Conservation (phyloP, 768 basidiomycete species). For the Grammothele lineata region DNA sequence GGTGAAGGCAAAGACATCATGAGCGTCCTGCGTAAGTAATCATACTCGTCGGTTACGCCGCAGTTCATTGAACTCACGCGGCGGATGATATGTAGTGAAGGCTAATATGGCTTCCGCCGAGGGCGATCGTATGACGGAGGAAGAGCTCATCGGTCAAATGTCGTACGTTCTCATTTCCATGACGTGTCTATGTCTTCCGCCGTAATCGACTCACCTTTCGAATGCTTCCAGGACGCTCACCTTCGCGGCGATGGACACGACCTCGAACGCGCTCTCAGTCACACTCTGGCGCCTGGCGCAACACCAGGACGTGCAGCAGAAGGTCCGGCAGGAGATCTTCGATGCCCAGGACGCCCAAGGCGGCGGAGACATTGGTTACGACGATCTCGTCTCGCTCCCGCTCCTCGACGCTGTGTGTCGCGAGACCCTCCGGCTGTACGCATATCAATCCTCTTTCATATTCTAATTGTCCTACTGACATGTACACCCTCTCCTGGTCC, state of each 20-base stretch:
- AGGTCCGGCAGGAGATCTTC: slow-evolving; percentile 20
- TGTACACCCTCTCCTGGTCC: background rate
- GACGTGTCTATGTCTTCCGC: background rate
- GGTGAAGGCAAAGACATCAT: slow-evolving; percentile 26
- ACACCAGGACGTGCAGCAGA: slow-evolving; percentile 20
- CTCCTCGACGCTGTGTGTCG: slow-evolving; percentile 26
- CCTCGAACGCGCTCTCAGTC: slow-evolving; percentile 21
- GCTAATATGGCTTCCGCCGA: slow-evolving; percentile 11
- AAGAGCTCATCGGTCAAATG: slow-evolving; percentile 35
- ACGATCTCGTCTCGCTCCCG: slow-evolving; percentile 22
- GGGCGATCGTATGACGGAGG: slow-evolving; percentile 12
- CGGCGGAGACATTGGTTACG: slow-evolving; percentile 20
- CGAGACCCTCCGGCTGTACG: slow-evolving; percentile 22
- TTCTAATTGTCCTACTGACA: background rate
- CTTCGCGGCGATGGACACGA: slow-evolving; percentile 22
- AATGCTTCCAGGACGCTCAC: background rate
- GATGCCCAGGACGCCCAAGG: background rate
- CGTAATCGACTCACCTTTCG: background rate
- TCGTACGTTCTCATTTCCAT: slow-evolving; percentile 10
- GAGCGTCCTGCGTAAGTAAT: slow-evolving; percentile 21
- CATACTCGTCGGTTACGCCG: background rate
- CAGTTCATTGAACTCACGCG: background rate
- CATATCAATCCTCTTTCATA: background rate
- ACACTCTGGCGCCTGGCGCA: slow-evolving; percentile 19
- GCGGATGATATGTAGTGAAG: slow-evolving; percentile 3